Conservation (phyloP, 257 asterid genomes). For the Gentiana macrophylla region DNA sequence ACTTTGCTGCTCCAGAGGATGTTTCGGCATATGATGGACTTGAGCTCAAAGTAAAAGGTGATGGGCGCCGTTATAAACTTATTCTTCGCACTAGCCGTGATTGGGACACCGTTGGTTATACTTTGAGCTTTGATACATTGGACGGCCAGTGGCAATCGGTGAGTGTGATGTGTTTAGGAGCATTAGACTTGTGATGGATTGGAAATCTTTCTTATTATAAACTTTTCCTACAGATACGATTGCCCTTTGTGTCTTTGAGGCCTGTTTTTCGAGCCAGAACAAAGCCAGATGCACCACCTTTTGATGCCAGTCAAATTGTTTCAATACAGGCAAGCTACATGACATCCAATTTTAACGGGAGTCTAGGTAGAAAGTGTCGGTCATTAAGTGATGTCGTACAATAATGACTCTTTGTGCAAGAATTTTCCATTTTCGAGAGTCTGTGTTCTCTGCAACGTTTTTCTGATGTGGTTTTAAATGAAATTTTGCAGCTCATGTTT, state of each 20-base stretch:
- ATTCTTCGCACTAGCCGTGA: constrained; percentile 75
- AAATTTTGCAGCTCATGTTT: constrained; percentile 74
- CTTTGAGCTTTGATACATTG: constrained; percentile 63
- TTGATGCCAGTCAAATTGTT: constrained; percentile 65
- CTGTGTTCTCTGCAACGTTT: constrained; percentile 1
- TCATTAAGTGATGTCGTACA: no score
- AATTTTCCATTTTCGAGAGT: neutral
- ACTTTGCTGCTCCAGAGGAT: constrained; percentile 72
- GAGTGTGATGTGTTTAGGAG: constrained; percentile 12
- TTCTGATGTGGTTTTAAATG: neutral
- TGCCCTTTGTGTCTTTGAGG: constrained; percentile 82
- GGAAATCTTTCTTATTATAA: neutral
- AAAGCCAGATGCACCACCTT: constrained; percentile 68
- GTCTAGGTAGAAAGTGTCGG: no score
- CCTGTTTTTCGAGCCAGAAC: constrained; percentile 94
- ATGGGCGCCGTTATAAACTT: constrained; percentile 81
- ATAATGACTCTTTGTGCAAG: no score
- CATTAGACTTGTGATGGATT: neutral
- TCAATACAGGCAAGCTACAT: constrained; percentile 61
- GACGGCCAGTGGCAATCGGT: constrained; percentile 93
- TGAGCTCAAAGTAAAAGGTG: constrained; percentile 78
- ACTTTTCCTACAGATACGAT: constrained; percentile 39
- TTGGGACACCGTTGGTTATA: constrained; percentile 93
- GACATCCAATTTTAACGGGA: neutral
- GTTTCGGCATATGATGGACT: constrained; percentile 94